phyloP scores from a whole-genome alignment of 2,329 filamentous ascomycete species.

The Talaromyces pinophilus region DNA sequence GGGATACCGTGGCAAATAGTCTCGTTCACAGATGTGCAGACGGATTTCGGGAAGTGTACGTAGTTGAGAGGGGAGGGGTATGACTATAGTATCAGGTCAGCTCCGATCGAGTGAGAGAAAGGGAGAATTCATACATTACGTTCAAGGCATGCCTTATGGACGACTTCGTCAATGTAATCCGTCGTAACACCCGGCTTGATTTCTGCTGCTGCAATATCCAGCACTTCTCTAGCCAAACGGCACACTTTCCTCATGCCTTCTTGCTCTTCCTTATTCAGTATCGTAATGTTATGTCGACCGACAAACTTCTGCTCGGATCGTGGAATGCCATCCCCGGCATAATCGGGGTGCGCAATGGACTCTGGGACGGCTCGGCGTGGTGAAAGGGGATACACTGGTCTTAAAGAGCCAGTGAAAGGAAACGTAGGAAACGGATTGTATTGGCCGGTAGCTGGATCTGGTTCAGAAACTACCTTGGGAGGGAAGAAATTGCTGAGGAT shows the following conservation, averaged over 20 bases:
- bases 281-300: slow-evolving; percentile 76
- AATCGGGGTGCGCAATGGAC: slow-evolving; percentile 81
- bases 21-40: slow-evolving; percentile 95
- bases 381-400: slow-evolving; percentile 86
- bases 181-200: slow-evolving; percentile 90
- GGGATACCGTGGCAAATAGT: slow-evolving; percentile 99
- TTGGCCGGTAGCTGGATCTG: slow-evolving; percentile 82
- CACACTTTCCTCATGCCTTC: slow-evolving; percentile 94
- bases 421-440: slow-evolving; percentile 93
- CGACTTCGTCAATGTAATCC: slow-evolving; percentile 90
- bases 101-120: slow-evolving; percentile 22
- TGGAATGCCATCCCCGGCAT: slow-evolving; percentile 79
- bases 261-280: slow-evolving; percentile 76
- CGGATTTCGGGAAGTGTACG: slow-evolving; percentile 94
- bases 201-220: slow-evolving; percentile 85
- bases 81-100: slow-evolving; percentile 56
- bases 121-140: slow-evolving; percentile 68
- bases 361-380: slow-evolving; percentile 71
- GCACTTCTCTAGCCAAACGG: slow-evolving; percentile 79
- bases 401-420: slow-evolving; percentile 74
- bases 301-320: slow-evolving; percentile 64
- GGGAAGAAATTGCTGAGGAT: slow-evolving; percentile 71
- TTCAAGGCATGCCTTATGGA: slow-evolving; percentile 92
- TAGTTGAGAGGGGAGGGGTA: slow-evolving; percentile 97
- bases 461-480: slow-evolving; percentile 85